Base-by-base conservation (phyloP, 2,329 filamentous ascomycete species). In the Saccharata proteae region DNA sequence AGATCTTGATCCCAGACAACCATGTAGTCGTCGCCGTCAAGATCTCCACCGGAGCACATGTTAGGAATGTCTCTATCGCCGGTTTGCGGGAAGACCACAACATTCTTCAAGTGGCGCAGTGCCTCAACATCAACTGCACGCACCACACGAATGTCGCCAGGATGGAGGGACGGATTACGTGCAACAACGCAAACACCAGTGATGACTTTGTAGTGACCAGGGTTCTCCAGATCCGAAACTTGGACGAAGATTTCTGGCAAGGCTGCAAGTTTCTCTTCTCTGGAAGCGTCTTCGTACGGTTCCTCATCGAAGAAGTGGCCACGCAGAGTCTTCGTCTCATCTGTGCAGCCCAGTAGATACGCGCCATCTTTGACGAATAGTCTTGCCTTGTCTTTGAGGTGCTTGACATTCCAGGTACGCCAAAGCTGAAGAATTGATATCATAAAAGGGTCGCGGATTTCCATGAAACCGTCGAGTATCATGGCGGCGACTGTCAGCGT, bases 21-120 rank as follows among this genome's bases (percentile, higher is more conserved):
- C 34, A 96, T 77, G 50, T 85, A 98, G 49, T 98, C 90, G 45
- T 98, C 90, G 0, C 90, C 90, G 48, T 98, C 90, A 0, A 98
- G 67, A 48, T 98, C 90, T 0, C 90, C 90, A 2, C 90, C 90
- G 4, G 90, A 93, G 40, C 90, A 85, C 88, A 96, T 96, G 46
- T 80, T 85, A 1, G 86, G 75, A 14, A 98, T 60, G 40, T 93
- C 84, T 11, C 80, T 68, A 47, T 94, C 84, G 0, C 88, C 88
- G 0, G 64, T 77, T 20, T 81, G 74, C 1, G 90, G 83, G 29
- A 98, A 78, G 0, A 96, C 85, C 1, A 96, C 77, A 1, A 92
- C 81, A 48, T 96, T 77, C 35, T 71, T 77, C 4, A 94, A 64
- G 45, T 94, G 82, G 26, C 66, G 71, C 3, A 98, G 61, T n/a